Base-by-base conservation (phyloP, 768 basidiomycete genomes). In the Boletus vermiculosoides region DNA sequence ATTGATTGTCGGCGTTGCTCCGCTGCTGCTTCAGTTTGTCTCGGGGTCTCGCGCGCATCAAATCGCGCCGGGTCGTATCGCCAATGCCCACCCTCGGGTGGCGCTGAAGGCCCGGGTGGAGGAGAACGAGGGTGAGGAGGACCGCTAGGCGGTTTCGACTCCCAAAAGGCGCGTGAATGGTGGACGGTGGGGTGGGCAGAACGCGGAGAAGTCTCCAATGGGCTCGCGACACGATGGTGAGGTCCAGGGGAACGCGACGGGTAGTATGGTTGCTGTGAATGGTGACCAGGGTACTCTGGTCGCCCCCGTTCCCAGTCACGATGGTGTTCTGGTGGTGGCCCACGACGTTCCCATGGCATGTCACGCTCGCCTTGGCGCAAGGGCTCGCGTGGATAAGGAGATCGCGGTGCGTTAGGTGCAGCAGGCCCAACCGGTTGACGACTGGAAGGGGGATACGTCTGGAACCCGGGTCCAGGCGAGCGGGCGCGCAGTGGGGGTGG, bases 61-160 rank as follows among this genome's bases (percentile, higher is more conserved):
- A 80, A 80, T 22, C 82, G 76, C 7, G 71, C 71, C 0, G 86
- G 86, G 62, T 89, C 88, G 59, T 89, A 90, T 18, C 87, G 77
- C 60, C 83, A 76, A 16, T 71, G 73, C 0, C 78, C 65, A 28
- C 69, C 75, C 50, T 83, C 83, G 12, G 75, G 74, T 31, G 74
- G 75, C 11, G 70, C 70, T 6, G 71, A 65, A 13, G 71, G 71
- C 42, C 72, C 73, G 5, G 73, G 63, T 10, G 74, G 73, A 51
- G 73, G 71, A 2, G 75, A 67, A 13, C 68, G 72, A 28, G 66
- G 63, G 4, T 62, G 70, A 42, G 66, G 60, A 4, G 67, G 70
- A 30, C 70, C 68, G 12, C 66, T 55, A 1, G 76, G 68, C 3
- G 81, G 83, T 66, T 84, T 86, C 33, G 80, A 71, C 16, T 88